Evolutionary conservation across 768 basidiomycete genomes (phyloP).

Genomic region (Mycena floridula): DNA sequence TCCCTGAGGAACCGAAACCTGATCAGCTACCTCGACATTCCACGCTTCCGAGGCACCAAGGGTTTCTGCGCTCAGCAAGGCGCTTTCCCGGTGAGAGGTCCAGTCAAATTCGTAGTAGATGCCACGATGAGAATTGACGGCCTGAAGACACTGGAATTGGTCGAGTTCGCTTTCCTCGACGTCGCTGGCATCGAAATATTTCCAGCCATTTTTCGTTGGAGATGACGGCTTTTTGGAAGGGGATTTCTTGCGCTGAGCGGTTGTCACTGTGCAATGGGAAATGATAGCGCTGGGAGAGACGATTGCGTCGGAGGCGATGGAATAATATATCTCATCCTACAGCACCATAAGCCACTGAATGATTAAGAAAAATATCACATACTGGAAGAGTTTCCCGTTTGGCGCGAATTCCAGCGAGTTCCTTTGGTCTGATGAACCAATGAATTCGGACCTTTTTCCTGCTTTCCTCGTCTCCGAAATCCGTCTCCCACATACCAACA

Average conservation of each 20-base stretch:
- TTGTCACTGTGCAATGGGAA: slow-evolving; percentile 24
- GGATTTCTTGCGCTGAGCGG: not conserved
- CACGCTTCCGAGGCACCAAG: too few species aligned
- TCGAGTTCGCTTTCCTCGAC: not conserved
- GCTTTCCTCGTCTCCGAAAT: not conserved
- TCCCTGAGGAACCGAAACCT: too few species aligned
- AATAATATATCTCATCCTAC: slow-evolving; percentile 50
- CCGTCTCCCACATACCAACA: slow-evolving; percentile 58
- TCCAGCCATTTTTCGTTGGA: not conserved
- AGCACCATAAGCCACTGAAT: not conserved
- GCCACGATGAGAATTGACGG: not conserved
- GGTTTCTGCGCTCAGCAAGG: too few species aligned
- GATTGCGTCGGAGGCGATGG: slow-evolving; percentile 25
- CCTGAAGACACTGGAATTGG: not conserved
- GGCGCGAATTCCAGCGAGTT: slow-evolving; percentile 37
- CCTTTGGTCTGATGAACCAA: slow-evolving; percentile 44
- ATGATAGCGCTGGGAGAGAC: slow-evolving; percentile 30
- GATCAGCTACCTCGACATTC: too few species aligned
- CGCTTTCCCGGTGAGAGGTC: not conserved
- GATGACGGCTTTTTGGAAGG: not conserved
- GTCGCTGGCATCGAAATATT: not conserved
- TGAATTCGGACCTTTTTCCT: slow-evolving; percentile 28
- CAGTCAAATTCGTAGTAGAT: not conserved
- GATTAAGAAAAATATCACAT: not conserved
- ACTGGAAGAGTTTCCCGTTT: slow-evolving; percentile 32